Conservation (phyloP, 2,329 filamentous ascomycete genomes). For the Nemania serpens region DNA sequence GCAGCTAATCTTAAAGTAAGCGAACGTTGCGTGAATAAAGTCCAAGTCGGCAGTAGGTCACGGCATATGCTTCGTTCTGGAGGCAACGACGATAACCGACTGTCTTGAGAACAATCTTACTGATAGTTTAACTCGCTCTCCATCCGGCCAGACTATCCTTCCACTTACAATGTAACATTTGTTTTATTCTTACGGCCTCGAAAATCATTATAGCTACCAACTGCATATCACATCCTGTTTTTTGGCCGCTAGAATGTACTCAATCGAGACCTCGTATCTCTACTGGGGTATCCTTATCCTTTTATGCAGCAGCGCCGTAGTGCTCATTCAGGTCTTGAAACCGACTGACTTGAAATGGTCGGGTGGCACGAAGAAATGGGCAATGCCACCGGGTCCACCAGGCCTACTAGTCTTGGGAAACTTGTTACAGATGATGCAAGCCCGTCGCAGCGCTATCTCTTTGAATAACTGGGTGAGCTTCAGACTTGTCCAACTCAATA, state of each 20-base stretch:
- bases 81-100: background rate
- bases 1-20: background rate
- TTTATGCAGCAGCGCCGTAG: background rate
- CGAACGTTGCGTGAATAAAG: background rate
- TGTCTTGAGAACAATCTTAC: background rate
- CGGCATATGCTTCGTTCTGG: background rate
- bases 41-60: background rate
- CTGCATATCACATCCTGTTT: background rate
- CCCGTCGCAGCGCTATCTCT: conserved; percentile 7
- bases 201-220: background rate
- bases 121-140: background rate
- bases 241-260: background rate
- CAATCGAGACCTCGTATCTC: background rate
- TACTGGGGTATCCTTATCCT: background rate
- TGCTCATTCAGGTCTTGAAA: background rate
- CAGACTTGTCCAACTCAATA: background rate
- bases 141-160: background rate
- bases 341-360: conserved; percentile 14
- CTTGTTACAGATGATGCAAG: conserved; percentile 22
- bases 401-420: conserved; percentile 24
- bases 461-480: conserved; percentile 20
- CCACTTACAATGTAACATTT: background rate
- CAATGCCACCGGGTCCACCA: conserved; percentile 22
- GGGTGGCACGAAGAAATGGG: conserved; percentile 8
- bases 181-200: background rate